Percentiles rank a stretch among this genome's conserved stretches.
Evolutionary conservation across 2,329 filamentous ascomycete genomes (phyloP).

Genomic region (Sporothrix sp.): DNA sequence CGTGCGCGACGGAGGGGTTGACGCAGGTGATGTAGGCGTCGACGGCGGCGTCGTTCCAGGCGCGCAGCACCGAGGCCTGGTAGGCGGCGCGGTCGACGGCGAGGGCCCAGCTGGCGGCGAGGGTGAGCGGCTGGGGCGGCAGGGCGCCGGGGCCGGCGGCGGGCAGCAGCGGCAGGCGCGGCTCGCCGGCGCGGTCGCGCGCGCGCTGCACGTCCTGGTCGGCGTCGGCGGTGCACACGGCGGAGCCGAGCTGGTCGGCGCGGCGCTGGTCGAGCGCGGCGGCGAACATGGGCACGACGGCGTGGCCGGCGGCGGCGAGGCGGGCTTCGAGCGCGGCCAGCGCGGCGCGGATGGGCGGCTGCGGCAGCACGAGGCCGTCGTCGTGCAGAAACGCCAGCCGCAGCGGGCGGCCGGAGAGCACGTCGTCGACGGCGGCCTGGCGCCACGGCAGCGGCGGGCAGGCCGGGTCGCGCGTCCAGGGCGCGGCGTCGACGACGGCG

Average conservation of each 20-base stretch:
- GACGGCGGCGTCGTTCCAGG: background rate
- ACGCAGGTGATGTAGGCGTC: constrained; percentile 9
- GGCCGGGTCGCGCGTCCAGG: background rate
- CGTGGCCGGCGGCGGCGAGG: background rate
- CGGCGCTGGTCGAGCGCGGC: background rate
- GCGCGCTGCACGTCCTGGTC: background rate
- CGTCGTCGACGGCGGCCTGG: background rate
- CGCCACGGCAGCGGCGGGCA: background rate
- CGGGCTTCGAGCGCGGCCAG: background rate
- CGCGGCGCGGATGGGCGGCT: background rate
- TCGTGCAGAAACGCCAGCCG: background rate
- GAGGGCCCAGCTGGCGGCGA: background rate
- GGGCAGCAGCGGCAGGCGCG: background rate
- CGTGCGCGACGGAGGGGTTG: constrained; percentile 6
- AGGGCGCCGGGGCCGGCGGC: background rate
- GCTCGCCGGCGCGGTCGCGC: background rate
- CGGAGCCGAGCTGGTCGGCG: background rate
- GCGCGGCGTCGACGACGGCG: background rate
- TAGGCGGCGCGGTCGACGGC: background rate
- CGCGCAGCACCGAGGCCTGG: background rate
- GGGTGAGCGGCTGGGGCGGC: background rate
- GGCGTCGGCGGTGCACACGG: background rate
- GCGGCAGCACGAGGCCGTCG: background rate
- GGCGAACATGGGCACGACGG: background rate
- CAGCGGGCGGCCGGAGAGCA: background rate